Evolutionary conservation across 208 protist genomes (phyloP).

Genomic region (Balamuthia mandrillaris): DNA sequence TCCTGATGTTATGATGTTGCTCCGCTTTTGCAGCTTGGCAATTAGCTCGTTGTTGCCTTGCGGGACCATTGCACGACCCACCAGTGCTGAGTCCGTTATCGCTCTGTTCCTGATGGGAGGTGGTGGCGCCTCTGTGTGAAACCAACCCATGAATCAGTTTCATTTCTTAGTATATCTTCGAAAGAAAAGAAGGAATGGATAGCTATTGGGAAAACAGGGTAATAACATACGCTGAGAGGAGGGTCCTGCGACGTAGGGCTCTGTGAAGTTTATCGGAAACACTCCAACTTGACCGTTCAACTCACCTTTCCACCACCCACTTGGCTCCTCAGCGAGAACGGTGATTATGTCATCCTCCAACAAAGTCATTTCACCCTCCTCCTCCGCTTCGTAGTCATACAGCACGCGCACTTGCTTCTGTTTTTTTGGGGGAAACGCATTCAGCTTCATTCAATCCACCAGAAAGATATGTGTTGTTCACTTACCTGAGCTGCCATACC

Average conservation of each 20-base stretch:
- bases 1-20: not conserved
- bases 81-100: too few species aligned
- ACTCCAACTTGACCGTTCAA: conserved; percentile 8
- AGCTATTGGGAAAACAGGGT: too few species aligned
- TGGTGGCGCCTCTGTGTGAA: too few species aligned
- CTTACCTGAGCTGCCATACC: too few species aligned
- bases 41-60: not conserved
- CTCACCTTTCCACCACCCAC: conserved; percentile 12
- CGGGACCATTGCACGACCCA: too few species aligned
- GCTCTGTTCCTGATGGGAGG: too few species aligned
- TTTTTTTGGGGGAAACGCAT: too few species aligned
- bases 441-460: not conserved
- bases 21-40: not conserved
- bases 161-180: too few species aligned
- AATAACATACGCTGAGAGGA: too few species aligned
- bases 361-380: not conserved
- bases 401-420: not conserved
- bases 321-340: not conserved
- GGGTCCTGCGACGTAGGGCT: not conserved
- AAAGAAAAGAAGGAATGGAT: too few species aligned
- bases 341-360: conserved; percentile 4
- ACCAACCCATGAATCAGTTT: too few species aligned
- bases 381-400: not conserved
- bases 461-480: too few species aligned
- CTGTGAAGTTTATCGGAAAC: conserved; percentile 34